A percentile compares a stretch with the other conserved stretches of the same genome.
Conservation (phyloP, 2,329 filamentous ascomycete genomes). For the Fusarium abutilonis region DNA sequence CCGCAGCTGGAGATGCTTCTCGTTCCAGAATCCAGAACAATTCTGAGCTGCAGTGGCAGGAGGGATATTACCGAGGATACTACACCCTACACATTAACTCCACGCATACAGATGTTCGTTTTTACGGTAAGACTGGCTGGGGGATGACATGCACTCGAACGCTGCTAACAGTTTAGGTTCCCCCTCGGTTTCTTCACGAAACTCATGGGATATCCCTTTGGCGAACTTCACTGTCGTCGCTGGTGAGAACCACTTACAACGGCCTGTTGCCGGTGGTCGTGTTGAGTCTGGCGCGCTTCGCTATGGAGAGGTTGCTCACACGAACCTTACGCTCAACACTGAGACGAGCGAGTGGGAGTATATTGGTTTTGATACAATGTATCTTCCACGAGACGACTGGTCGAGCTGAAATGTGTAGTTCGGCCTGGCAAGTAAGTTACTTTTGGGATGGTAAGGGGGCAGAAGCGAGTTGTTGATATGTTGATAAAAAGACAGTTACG, state of each 20-base stretch:
- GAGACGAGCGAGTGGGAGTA: conserved; percentile 31
- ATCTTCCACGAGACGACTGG: conserved; percentile 9
- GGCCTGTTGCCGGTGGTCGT: conserved; percentile 54
- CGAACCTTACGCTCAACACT: conserved; percentile 37
- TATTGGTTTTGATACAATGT: conserved; percentile 22
- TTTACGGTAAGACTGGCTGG: conserved; percentile 59
- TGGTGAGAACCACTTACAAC: conserved; percentile 67
- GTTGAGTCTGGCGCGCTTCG: conserved; percentile 66
- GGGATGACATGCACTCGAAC: fast-evolving
- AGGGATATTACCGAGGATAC: conserved; percentile 78
- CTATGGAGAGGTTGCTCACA: conserved; percentile 54
- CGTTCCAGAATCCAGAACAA: conserved; percentile 56
- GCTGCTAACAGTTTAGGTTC: conserved; percentile 26
- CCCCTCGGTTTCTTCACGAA: conserved; percentile 67
- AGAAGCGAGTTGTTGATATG: no score
- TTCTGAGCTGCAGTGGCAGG: conserved; percentile 75
- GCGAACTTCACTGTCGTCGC: conserved; percentile 75
- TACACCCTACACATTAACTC: conserved; percentile 70
- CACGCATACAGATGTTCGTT: conserved; percentile 68
- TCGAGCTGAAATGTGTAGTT: no score
- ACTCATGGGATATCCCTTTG: conserved; percentile 71
- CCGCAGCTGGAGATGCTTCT: conserved; percentile 49
- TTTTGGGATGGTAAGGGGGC: no score
- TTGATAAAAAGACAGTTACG: not conserved
- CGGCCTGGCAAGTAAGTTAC: no score